A percentile compares a stretch with the other conserved stretches of the same genome.
Conservation (phyloP, 169 alveolate genomes). For the Ichthyophthirius multifiliis region DNA sequence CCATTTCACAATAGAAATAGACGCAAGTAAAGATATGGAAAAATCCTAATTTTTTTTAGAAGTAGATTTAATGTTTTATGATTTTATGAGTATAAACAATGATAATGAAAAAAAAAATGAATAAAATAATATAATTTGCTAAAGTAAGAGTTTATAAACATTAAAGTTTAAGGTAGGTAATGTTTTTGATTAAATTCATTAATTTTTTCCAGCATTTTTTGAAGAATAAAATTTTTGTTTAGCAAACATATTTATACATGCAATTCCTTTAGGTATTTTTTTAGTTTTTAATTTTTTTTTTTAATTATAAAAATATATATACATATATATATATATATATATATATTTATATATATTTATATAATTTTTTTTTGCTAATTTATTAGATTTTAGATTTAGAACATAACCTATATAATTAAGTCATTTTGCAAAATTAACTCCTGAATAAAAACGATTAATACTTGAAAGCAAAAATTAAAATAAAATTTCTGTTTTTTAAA, state of each 20-base stretch:
- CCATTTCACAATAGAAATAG: conserved; percentile 79
- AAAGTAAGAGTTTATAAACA: neutral
- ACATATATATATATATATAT: too few species aligned
- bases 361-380: too few species aligned
- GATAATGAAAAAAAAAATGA: too few species aligned
- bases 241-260: neutral
- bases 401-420: neutral
- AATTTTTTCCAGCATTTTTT: neutral
- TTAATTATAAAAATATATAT: too few species aligned
- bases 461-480: too few species aligned
- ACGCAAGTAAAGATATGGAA: conserved; percentile 28
- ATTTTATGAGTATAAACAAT: too few species aligned
- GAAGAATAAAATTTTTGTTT: neutral
- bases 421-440: neutral
- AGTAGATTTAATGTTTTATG: conserved; percentile 57
- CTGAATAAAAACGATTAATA: neutral
- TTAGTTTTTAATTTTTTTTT: neutral
- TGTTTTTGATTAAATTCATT: neutral
- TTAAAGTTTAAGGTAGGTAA: neutral
- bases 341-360: too few species aligned
- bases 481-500: too few species aligned
- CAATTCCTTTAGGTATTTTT: neutral
- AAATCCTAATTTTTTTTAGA: conserved; percentile 42
- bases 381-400: neutral
- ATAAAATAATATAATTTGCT: too few species aligned